Evolutionary conservation across 306 rosid genomes (phyloP), one percentile per base, ranked within the genome.

Genomic region (Quercus rubra): DNA sequence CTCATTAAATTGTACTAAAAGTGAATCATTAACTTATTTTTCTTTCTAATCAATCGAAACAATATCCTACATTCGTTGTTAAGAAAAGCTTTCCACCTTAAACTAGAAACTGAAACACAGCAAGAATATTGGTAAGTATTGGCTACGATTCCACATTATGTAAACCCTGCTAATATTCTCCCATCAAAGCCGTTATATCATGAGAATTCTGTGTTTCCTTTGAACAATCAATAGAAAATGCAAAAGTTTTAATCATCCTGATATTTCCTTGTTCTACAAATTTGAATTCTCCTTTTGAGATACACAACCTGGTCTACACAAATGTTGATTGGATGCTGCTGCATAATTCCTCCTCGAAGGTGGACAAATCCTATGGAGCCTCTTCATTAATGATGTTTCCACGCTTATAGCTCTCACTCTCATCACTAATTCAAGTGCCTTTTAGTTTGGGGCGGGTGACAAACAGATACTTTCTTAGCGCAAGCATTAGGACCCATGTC

Each of bases 401-500:
- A 73, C 49, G 11, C 51, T 46, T 19, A 35, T 27, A 52, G 20
- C 19, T 17, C 55, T 73, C 57, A 33, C 62, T 58, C 27, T 69
- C 46, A 75, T 70, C 74, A 20, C 78, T 69, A 71, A 21, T 64
- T 87, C 81, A 88, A 84, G 83, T 82, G 6, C 67, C 76, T 83
- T 91, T 95, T 83, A 91, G 86, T 85, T 81, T 85, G 59, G 90
- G 79, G 72, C 73, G 78, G 62, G 82, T 86, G 70, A 74, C 78
- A 79, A 87, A 83, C 43, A 92, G 73, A 81, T 76, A 92, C 80
- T 83, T 91, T 86, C 83, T 84, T 8, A 92, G 79, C 41, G 93
- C 87, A 77, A 91, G 85, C 81, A 91, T 79, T 71, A 90, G 74
- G 79, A 91, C 73, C 99, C 99, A 90, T 18, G 97, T 86, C 23